phyloP scores from a whole-genome alignment of 1,284 basidiomycete species.

The Albatrellus sp. region DNA sequence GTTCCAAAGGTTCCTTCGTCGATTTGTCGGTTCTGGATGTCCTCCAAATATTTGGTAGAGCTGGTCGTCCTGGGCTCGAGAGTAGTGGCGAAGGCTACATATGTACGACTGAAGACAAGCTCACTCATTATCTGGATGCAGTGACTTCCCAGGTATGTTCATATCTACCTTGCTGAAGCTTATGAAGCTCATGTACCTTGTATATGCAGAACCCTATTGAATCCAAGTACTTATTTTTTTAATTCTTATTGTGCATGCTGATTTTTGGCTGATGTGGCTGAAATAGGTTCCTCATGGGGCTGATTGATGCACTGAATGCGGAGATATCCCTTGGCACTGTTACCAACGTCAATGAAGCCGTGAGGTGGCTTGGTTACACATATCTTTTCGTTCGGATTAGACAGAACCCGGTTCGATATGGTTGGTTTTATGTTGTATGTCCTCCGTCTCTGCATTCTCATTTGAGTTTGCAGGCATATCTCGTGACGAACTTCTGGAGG shows the following conservation, averaged over 20 bases:
- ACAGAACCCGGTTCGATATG: constrained; percentile 87
- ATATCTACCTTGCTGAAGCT: background rate
- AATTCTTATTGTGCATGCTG: background rate
- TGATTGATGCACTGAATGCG: constrained; percentile 90
- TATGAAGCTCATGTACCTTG: background rate
- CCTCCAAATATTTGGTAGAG: constrained; percentile 94
- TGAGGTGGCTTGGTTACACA: constrained; percentile 95
- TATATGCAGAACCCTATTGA: constrained; percentile 78
- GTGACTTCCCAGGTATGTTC: constrained; percentile 71
- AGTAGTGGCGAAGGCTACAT: constrained; percentile 95
- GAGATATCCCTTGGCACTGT: constrained; percentile 96
- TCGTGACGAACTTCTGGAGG: constrained; percentile 61
- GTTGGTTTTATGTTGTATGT: constrained; percentile 24
- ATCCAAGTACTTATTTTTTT: constrained; percentile 57
- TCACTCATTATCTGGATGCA: constrained; percentile 84
- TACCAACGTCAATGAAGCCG: constrained; percentile 75
- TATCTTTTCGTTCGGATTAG: constrained; percentile 95
- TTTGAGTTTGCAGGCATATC: constrained; percentile 48
- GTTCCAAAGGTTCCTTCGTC: constrained; percentile 77
- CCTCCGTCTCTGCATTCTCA: background rate
- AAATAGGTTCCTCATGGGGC: constrained; percentile 70
- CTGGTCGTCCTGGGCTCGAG: constrained; percentile 93
- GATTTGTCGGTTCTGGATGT: constrained; percentile 96
- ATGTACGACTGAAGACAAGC: constrained; percentile 88
- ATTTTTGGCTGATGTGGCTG: background rate